phyloP scores from a whole-genome alignment of 495 filamentous ascomycete species.

The Oidiodendron maius region DNA sequence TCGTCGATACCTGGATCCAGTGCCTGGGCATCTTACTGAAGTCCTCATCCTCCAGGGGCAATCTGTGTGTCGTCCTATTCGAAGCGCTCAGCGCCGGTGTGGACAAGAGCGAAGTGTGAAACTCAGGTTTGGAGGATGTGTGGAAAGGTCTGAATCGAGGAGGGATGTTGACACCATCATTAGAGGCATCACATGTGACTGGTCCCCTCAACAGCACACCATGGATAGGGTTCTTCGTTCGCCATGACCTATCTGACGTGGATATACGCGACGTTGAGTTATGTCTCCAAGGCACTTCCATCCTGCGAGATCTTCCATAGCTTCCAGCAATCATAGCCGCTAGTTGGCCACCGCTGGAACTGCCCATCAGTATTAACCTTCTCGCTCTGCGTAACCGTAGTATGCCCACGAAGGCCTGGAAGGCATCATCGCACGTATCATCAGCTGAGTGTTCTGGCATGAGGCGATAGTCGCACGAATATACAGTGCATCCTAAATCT shows the following conservation, averaged over 20 bases:
- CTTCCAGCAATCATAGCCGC: slow-evolving; percentile 25
- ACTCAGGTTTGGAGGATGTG: slow-evolving; percentile 18
- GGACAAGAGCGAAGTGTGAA: slow-evolving; percentile 21
- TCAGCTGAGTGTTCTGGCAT: slow-evolving; percentile 20
- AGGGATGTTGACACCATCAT: slow-evolving; percentile 17
- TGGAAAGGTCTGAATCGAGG: slow-evolving; percentile 11
- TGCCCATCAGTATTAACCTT: slow-evolving; percentile 22
- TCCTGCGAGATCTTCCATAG: neutral
- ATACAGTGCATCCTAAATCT: slow-evolving; percentile 15
- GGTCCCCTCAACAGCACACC: slow-evolving; percentile 27
- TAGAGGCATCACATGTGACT: slow-evolving; percentile 24
- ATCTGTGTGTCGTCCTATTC: slow-evolving; percentile 18
- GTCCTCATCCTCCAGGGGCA: slow-evolving; percentile 24
- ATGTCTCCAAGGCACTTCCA: too few species aligned
- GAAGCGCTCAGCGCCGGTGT: slow-evolving; percentile 9
- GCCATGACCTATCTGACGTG: neutral
- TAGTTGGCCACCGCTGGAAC: slow-evolving; percentile 27
- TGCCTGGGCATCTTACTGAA: slow-evolving; percentile 20
- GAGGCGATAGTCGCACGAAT: slow-evolving; percentile 25
- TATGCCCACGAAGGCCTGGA: slow-evolving; percentile 15
- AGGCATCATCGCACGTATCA: slow-evolving; percentile 23
- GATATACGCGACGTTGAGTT: too few species aligned
- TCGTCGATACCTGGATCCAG: slow-evolving; percentile 29
- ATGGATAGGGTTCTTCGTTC: neutral
- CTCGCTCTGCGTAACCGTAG: neutral